These are phyloP conservation scores for Calvatia gigantea DNA, from an alignment of 768 basidiomycete genomes.

Conservation along the genomic window DNA sequence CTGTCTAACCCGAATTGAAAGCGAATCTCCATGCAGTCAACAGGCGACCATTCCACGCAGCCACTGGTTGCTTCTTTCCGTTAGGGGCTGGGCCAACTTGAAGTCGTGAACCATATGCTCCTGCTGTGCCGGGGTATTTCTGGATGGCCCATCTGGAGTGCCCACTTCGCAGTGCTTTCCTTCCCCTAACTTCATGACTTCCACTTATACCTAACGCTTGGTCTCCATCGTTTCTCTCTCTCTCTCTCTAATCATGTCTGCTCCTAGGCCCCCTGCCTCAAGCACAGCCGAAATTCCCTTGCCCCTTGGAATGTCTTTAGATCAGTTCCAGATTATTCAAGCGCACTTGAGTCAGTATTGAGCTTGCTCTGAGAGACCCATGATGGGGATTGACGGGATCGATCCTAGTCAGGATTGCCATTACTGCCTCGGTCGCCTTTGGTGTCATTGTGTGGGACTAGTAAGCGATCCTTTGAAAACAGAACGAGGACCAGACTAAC, in stretches of 20 bases:
- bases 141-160: background rate
- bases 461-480: background rate
- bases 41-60: background rate
- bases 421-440: constrained; percentile 3
- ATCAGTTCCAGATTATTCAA: constrained; percentile 1
- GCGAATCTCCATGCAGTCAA: background rate
- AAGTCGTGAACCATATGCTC: background rate
- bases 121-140: background rate
- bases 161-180: background rate
- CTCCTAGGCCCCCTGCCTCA: background rate
- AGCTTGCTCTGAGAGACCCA: background rate
- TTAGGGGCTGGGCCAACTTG: no score
- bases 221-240: background rate
- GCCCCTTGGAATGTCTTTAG: constrained; percentile 2
- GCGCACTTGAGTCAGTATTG: background rate
- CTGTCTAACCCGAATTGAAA: background rate
- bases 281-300: constrained; percentile 1
- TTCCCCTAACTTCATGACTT: background rate
- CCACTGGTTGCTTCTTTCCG: background rate
- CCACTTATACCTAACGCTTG: background rate
- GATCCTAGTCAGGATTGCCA: constrained; percentile 3
- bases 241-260: background rate
- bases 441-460: constrained; percentile 9
- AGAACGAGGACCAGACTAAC: background rate
- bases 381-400: background rate